These are phyloP conservation scores for Aspergillus arachidicola DNA, from an alignment of 2,329 filamentous ascomycete genomes.

Conservation along the genomic window DNA sequence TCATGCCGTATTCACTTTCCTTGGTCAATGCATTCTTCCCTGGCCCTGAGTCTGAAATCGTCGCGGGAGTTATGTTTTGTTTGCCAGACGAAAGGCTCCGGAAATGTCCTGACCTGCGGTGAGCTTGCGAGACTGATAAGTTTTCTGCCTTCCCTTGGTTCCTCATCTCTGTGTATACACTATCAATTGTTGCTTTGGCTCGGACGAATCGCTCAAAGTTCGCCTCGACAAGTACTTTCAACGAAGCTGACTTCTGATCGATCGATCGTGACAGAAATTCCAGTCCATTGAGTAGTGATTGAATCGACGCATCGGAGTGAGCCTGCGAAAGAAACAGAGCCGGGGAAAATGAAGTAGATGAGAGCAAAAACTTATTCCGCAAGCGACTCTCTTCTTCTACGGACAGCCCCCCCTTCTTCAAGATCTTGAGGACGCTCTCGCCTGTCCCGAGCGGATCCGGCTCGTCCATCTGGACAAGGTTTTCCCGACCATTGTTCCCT, in stretches of 20 bases:
- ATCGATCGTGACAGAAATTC: slow-evolving; percentile 88
- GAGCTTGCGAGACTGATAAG: slow-evolving; percentile 46
- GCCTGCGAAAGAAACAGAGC: slow-evolving; percentile 89
- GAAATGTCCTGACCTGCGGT: slow-evolving; percentile 65
- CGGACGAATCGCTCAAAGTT: slow-evolving; percentile 98
- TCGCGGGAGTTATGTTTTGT: slow-evolving; percentile 41
- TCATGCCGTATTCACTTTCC: slow-evolving; percentile 87
- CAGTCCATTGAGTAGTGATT: slow-evolving; percentile 76
- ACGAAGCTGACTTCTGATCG: slow-evolving; percentile 93
- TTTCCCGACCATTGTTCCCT: slow-evolving; percentile 69
- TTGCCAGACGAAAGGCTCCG: slow-evolving; percentile 55
- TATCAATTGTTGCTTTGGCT: slow-evolving; percentile 96
- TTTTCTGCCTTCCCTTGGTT: slow-evolving; percentile 64
- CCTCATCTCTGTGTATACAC: slow-evolving; percentile 96
- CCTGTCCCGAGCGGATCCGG: slow-evolving; percentile 86
- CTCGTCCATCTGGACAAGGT: slow-evolving; percentile 85
- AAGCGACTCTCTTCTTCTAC: slow-evolving; percentile 81
- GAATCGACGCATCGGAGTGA: slow-evolving; percentile 82
- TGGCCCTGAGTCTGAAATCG: slow-evolving; percentile 53
- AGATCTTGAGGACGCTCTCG: slow-evolving; percentile 79
- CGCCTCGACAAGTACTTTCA: slow-evolving; percentile 94
- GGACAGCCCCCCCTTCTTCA: slow-evolving; percentile 75
- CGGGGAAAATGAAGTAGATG: slow-evolving; percentile 93
- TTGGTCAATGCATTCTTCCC: slow-evolving; percentile 91
- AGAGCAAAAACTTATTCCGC: slow-evolving; percentile 90